Percentiles rank a stretch among this genome's conserved stretches.
These are phyloP conservation scores for Darksidea phi DNA, from an alignment of 495 filamentous ascomycete genomes.

Conservation along the genomic window DNA sequence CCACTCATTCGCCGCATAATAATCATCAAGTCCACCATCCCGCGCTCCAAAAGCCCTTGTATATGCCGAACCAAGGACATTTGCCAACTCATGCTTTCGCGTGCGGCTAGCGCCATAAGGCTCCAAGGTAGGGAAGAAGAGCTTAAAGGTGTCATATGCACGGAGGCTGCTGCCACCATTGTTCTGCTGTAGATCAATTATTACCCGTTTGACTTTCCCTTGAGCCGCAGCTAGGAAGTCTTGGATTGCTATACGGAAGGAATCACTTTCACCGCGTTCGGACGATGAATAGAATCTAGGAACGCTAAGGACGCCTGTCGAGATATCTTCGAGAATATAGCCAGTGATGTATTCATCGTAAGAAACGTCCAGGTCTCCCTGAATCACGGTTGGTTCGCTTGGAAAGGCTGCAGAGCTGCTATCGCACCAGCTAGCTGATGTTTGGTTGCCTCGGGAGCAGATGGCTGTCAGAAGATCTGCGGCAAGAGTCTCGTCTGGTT, in stretches of 20 bases:
- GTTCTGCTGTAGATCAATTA: constrained; percentile 35
- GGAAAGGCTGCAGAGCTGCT: constrained; percentile 17
- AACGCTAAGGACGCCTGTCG: constrained; percentile 51
- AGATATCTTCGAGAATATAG: constrained; percentile 44
- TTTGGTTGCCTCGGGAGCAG: background rate
- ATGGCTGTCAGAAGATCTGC: too few species aligned
- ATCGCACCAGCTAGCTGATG: constrained; percentile 11
- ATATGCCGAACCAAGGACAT: constrained; percentile 17
- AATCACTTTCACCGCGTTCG: constrained; percentile 37
- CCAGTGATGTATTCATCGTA: constrained; percentile 40
- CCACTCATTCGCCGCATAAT: constrained; percentile 40
- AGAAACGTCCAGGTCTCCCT: constrained; percentile 7
- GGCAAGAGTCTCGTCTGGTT: background rate
- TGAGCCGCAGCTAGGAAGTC: constrained; percentile 48
- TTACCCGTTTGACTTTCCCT: constrained; percentile 38
- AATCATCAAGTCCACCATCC: background rate
- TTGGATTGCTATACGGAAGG: constrained; percentile 44
- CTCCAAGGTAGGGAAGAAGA: constrained; percentile 19
- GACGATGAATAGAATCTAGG: constrained; percentile 53
- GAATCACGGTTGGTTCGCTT: constrained; percentile 9
- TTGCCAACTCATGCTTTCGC: constrained; percentile 13
- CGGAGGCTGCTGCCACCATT: constrained; percentile 17
- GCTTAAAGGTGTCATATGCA: constrained; percentile 19
- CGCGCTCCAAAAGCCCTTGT: constrained; percentile 7
- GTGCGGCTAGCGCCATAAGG: constrained; percentile 24